Evolutionary conservation across 228 moss, liverwort and hornwort species (phyloP), one percentile per base, ranked within the genome.

Genomic region (Sphagnum fallax): DNA sequence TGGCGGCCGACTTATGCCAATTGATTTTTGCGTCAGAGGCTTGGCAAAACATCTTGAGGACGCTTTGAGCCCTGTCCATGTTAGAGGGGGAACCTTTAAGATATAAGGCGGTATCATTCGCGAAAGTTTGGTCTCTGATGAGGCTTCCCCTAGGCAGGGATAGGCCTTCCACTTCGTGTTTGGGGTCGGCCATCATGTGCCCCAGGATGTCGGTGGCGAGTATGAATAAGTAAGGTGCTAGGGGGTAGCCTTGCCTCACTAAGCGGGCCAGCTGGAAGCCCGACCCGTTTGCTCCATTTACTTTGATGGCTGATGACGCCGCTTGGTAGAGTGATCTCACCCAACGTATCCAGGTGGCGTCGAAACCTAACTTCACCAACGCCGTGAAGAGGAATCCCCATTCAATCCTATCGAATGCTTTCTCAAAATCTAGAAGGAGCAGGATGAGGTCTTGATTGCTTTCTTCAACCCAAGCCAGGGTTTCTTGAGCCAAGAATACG

Each of bases 251-350:
- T 4, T 58, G 4, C 1, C 4, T 58, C 57, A 9, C 57, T 2
- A 0, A 58, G 1, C 14, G 9, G 1, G 2, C 57, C 57, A 58
- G 32, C 0, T 32, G 32, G 32, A 32, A 32, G 32, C 0, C 32
- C 1, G 32, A 0, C 1, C 32, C 32, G 1, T 0, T 1, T 1
- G 32, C 1, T 0, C 32, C 32, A 1, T 32, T 32, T 0, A 32
- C 1, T 32, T 32, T 32, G 32, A 32, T 32, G 32, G 32, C 1
- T 32, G 1, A 9, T 0, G 5, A 62, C 0, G 62, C 5, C 12
- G 2, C 6, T 13, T 2, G 4, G 16, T 62, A 62, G 14, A 62
- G 16, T 4, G 4, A 7, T 18, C n/a, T 3, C 2, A 62, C 62
- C 62, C 62, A 13, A 1, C 14, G n/a, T 0, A 62, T 5, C 62